Evolutionary conservation across 1,284 basidiomycete species (phyloP), one percentile per base, ranked within the genome.

Genomic region (Sphaerobolus stellatus): DNA sequence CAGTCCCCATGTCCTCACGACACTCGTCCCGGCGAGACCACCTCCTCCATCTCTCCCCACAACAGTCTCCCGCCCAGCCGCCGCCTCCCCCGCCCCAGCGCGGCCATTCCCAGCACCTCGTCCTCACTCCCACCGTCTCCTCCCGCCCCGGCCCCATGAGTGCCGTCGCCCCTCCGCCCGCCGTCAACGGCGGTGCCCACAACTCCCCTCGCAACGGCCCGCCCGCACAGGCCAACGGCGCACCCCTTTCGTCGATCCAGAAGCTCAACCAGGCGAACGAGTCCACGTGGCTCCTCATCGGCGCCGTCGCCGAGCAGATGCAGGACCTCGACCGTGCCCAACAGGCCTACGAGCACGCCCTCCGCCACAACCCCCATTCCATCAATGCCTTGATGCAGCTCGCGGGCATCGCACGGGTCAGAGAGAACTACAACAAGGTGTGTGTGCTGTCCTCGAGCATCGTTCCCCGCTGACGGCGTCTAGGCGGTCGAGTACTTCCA

Each of bases 401-500:
- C 36, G 94, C 94, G 70, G 90, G 90, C 62, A 90, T 91, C 70
- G 87, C 87, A 74, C 86, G 88, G 79, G 88, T 90, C 82, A 90
- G 87, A 68, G 88, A 91, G 74, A 89, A 90, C 69, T 91, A 90
- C 71, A 82, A 85, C 69, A 90, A 88, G 83, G 88, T 87, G 68
- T 69, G 76, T 68, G 52, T 65, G 66, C 62, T 63, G 67, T 66
- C 60, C 62, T 61, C 34, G 11, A 20, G 30, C 33, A 22, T 54
- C 18, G 24, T 14, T 22, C 14, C 28, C 14, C 18, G 13, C 18
- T 36, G 33, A 11, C 33, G 13, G 18, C 58, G 31, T 55, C 70
- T 69, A 94, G 88, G 94, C 95, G 50, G 86, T 98, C 69, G 95
- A 97, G 56, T 96, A 90, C 74, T 97, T 96, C 69, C 92, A 96